Conservation (phyloP, 1,284 basidiomycete genomes). For the Singerocomus inundabilis region DNA sequence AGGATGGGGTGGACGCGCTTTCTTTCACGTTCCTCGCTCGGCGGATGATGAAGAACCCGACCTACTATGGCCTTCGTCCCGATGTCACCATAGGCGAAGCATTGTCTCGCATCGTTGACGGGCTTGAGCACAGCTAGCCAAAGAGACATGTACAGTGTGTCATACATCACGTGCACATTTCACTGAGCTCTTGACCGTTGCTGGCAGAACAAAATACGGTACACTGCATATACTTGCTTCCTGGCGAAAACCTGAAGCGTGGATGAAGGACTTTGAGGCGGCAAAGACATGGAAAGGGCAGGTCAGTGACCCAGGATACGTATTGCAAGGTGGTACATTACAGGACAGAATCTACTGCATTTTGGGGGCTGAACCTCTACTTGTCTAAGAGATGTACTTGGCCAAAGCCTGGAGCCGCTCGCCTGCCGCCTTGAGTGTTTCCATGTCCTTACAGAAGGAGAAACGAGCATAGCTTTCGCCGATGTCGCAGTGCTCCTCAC, state of each 20-base stretch:
- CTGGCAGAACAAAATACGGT: no score
- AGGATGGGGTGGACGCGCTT: constrained; percentile 74
- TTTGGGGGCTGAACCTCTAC: neutral
- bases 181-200: neutral
- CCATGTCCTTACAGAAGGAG: constrained; percentile 91
- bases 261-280: neutral
- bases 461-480: constrained; percentile 88
- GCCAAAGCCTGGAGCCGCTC: constrained; percentile 74
- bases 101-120: constrained; percentile 74
- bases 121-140: constrained; percentile 31
- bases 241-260: neutral
- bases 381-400: constrained; percentile 52
- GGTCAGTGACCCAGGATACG: neutral
- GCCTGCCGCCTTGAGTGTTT: constrained; percentile 76
- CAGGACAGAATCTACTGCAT: neutral
- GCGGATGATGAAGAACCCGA: constrained; percentile 78
- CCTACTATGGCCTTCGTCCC: constrained; percentile 72
- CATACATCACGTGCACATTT: neutral
- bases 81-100: constrained; percentile 45
- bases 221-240: neutral
- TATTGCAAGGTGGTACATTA: neutral
- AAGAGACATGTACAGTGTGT: neutral
- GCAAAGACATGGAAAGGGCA: neutral
- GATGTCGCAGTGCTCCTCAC: constrained; percentile 77
- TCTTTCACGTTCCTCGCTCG: constrained; percentile 81